Evolutionary conservation across 2,329 filamentous ascomycete species (phyloP), one percentile per base, ranked within the genome.

Genomic region (Huntiella moniliformis): DNA sequence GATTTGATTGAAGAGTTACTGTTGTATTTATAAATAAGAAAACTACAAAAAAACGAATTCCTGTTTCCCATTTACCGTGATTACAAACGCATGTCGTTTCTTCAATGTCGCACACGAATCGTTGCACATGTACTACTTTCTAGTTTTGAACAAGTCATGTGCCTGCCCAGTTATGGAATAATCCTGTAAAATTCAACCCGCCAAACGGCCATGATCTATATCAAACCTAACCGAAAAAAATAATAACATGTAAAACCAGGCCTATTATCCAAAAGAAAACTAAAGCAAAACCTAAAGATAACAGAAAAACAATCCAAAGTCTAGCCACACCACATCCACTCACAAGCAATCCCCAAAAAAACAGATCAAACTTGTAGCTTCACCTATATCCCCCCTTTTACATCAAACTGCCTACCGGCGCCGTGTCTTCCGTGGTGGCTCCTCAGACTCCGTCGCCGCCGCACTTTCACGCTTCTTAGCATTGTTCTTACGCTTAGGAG

Each of bases 391-490:
- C 10, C 22, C 4, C 22, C 22, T 28, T 28, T 28, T 28, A 28
- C 22, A 7, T 3, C 22, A 40, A 12, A n/a, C 15, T 13, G 33
- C 3, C 44, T 40, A 52, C 11, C 51, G 50, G 15, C 53, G 48
- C 18, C 54, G 52, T 33, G 53, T 54, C 50, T 56, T 56, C 7
- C 52, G 47, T 11, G 54, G 51, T 22, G 55, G 54, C 18, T 52
- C 52, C 8, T 51, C 52, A 3, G 49, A 52, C 5, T 53, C 51
- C 4, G 46, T 48, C 8, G 50, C 47, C 15, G 51, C 54, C 42
- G 52, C 51, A 22, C 63, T 65, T 55, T 69, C 67, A 45, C 68
- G 64, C 58, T 72, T 74, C 56, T 63, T 67, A 12, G 40, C 34
- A 22, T 61, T 63, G 51, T 67, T 64, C 59, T 74, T 75, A 52